A percentile compares a stretch with the other conserved stretches of the same genome.
Evolutionary conservation across 805 yeast species (phyloP).

Genomic region (Brettanomyces custersianus): DNA sequence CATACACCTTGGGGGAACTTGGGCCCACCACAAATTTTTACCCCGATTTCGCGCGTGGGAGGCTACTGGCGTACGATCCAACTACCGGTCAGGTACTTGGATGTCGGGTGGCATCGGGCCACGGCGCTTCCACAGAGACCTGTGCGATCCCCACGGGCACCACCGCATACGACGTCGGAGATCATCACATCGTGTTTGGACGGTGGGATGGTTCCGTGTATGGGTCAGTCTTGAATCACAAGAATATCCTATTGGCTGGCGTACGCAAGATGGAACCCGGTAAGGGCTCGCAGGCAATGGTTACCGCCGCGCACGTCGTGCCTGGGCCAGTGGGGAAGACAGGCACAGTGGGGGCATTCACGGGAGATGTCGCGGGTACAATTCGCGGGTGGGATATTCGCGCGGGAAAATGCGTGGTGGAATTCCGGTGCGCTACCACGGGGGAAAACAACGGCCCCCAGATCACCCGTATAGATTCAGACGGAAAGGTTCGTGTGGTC

Average conservation of each 20-base stretch:
- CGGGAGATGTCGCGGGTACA: slow-evolving; percentile 23
- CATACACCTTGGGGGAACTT: slow-evolving; percentile 9
- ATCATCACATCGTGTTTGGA: slow-evolving; percentile 22
- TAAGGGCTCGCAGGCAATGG: slow-evolving; percentile 14
- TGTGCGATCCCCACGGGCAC: slow-evolving; percentile 23
- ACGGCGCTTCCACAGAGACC: slow-evolving; percentile 12
- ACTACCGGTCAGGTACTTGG: slow-evolving; percentile 18
- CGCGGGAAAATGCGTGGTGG: slow-evolving; percentile 7
- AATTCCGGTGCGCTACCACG: not conserved
- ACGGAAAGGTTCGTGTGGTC: slow-evolving; percentile 20
- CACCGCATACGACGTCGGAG: slow-evolving; percentile 21
- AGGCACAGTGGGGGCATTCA: slow-evolving; percentile 21
- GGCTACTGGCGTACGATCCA: slow-evolving; percentile 16
- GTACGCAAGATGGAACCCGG: slow-evolving; percentile 11
- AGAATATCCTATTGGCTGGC: slow-evolving; percentile 16
- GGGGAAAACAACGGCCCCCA: not conserved
- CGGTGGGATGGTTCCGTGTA: slow-evolving; percentile 26
- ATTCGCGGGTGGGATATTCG: slow-evolving; percentile 26
- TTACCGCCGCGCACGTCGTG: slow-evolving; percentile 16
- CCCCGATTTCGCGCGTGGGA: slow-evolving; percentile 19
- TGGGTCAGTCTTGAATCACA: slow-evolving; percentile 17
- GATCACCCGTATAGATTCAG: slow-evolving; percentile 14
- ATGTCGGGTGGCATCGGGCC: slow-evolving; percentile 17
- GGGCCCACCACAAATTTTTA: slow-evolving; percentile 13
- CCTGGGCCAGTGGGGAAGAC: slow-evolving; percentile 15